Evolutionary conservation across 2,329 filamentous ascomycete genomes (phyloP), one percentile per base, ranked within the genome.

Genomic region (Neurospora sp.): DNA sequence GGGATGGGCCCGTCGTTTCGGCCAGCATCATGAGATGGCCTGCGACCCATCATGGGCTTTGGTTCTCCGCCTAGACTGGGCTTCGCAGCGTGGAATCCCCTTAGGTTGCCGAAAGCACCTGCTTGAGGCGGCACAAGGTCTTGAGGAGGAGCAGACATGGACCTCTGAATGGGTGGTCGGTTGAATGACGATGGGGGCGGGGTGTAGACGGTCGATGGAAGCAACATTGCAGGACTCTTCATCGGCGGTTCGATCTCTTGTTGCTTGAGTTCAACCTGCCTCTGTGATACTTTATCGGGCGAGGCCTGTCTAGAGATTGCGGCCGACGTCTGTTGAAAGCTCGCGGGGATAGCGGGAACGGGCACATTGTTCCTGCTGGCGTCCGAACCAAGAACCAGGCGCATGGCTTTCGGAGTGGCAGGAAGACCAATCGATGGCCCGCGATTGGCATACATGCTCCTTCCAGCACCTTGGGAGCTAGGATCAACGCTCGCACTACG

Each of bases 321-420:
- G 37, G 69, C 71, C 1, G 83, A 82, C 2, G 80, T 78, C 74
- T 82, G 83, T 10, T 78, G 75, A 71, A 85, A 86, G 11, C 78
- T 81, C 0, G 81, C 74, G 1, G 87, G 86, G 39, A 89, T 83
- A 4, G 88, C 81, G n/a, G 89, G 88, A 38, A 88, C 66, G 70
- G 77, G 70, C 73, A 78, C 37, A 70, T 72, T 62, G 70, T 84
- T 81, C 70, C 75, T 75, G 38, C 81, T 82, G 57, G 84, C 82
- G 70, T 89, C 86, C 2, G 84, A 80, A 73, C 88, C 86, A 74
- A 95, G 89, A 62, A 92, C 88, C 1, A 96, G 88, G 23, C 91
- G 88, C 93, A 97, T 97, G 1, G 93, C 93, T 81, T 92, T 90
- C 38, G 95, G 94, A 0, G 94, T 97, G 2, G 93, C 92, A 15